Base-by-base conservation (phyloP, 1,284 basidiomycete genomes). In the Leccinum angustisporum region DNA sequence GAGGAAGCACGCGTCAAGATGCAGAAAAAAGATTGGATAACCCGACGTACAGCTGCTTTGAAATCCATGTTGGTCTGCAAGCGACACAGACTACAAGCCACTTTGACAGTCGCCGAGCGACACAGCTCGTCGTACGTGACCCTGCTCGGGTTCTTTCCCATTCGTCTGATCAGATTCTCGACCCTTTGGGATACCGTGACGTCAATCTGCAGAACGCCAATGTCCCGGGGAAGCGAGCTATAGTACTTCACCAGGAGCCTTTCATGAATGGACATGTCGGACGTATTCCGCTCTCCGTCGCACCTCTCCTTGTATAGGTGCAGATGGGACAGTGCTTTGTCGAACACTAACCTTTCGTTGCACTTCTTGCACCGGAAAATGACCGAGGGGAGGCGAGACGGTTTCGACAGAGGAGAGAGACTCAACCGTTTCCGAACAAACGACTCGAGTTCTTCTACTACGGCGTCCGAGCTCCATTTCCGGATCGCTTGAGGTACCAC, bases 301-400 rank as follows among this genome's bases (percentile, higher is more conserved):
- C 2, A 8, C 27, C 9, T 50, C 7, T 8, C 7, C 34, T 30
- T 34, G 11, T 66, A 58, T 2, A 67, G 66, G 48, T 68, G 63
- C 0, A 1, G 5, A 31, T 67, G 68, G 5, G 38, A 60, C 9
- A 69, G 36, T 33, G 63, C 66, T 9, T 63, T 11, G 14, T 63
- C 57, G 21, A 69, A 66, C 30, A 16, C 13, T 3, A 63, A 38
- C 48, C 63, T 55, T 25, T 25, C 13, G 16, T 2, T 18, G 31
- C 66, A 66, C 27, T 3, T 8, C 14, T 16, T 65, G 48, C 65
- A 66, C 18, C 33, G 56, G 38, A 67, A 68, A 38, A 70, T 51
- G 6, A 70, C 58, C 7, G 38, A 63, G n/a, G 46, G 59, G 25
- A 66, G 58, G n/a, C 8, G 3, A 48, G 58, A 65, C 2, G 58